Base-by-base conservation (phyloP, 1,284 basidiomycete species). In the Rhodofomes roseus region DNA sequence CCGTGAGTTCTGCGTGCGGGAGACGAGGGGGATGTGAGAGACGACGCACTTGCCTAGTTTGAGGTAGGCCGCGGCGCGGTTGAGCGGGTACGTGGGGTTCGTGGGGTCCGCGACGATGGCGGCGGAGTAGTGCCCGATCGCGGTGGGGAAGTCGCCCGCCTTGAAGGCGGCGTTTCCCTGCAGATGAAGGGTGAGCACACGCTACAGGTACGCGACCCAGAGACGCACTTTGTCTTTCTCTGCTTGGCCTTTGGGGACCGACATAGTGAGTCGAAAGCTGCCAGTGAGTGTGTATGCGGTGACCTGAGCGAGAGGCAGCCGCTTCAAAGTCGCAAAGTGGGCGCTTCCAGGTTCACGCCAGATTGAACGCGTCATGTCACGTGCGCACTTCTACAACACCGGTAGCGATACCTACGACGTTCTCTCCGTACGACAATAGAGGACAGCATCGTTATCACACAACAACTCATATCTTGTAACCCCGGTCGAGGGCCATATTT, bases 61-160 rank as follows among this genome's bases (percentile, higher is more conserved):
- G 62, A 94, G 79, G 76, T 93, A 92, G 25, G 91, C 90, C 31
- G 90, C 89, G 11, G 90, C 89, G 43, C 92, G 84, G 70, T 94
- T 94, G 54, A 93, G 77, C 37, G 86, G 83, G 65, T 85, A 87
- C 0, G 89, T 91, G 27, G 79, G 74, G 64, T 92, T 87, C 0
- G 71, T 76, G 9, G 77, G 71, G 71, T 93, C 85, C 1, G 84
- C 81, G 29, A 89, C 69, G 57, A 89, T 84, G 3, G 92, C 92
- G 2, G 82, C 74, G 40, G 86, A 86, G 73, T 93, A 94, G 70
- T 90, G 85, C 0, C 89, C 83, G 50, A 87, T 71, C 0, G 85
- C 83, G 22, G 74, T 73, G 16, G 79, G 74, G 66, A 75, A 85
- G 63, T 86, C 77, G 5, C 75, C 81, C 2, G 73, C 68, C 65